Percentiles rank a stretch among this genome's conserved stretches.
These are phyloP conservation scores for Amphibolis antarctica DNA, from an alignment of 106 monocot species.

Conservation along the genomic window DNA sequence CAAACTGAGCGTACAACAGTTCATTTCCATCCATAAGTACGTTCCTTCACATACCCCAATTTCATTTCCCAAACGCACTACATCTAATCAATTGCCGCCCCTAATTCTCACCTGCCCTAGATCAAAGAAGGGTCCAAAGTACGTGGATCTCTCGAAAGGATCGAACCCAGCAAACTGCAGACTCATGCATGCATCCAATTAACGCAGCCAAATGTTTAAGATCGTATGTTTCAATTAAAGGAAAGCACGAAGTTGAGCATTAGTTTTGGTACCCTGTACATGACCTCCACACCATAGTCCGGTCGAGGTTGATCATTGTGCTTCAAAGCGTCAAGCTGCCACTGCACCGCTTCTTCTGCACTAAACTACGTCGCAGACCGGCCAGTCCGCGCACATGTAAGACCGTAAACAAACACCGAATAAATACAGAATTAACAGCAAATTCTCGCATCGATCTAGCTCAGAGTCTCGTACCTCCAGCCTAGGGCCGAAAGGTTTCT, in stretches of 20 bases:
- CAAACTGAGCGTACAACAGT: constrained; percentile 33
- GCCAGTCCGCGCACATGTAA: too few species aligned
- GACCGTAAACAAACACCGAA: background rate
- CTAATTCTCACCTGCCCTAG: constrained; percentile 82
- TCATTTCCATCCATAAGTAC: too few species aligned
- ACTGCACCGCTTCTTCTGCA: constrained; percentile 79
- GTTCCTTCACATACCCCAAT: too few species aligned
- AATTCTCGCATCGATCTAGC: background rate
- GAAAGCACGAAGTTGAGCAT: too few species aligned
- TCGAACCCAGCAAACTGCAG: constrained; percentile 93
- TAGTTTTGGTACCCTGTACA: constrained; percentile 99
- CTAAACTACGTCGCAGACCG: constrained; percentile 58
- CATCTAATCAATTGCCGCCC: too few species aligned
- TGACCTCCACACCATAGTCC: constrained; percentile 90
- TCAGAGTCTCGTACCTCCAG: constrained; percentile 42
- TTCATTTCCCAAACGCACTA: too few species aligned
- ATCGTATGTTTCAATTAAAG: too few species aligned
- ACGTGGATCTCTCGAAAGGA: constrained; percentile 87
- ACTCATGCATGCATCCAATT: background rate
- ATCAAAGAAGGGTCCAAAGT: constrained; percentile 87
- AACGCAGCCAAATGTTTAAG: too few species aligned
- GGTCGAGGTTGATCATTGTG: constrained; percentile 81
- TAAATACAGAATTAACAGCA: background rate
- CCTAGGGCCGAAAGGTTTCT: constrained; percentile 72
- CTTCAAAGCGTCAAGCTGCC: constrained; percentile 79